Base-by-base conservation (phyloP, 306 rosid genomes). In the Castanea mollissima region DNA sequence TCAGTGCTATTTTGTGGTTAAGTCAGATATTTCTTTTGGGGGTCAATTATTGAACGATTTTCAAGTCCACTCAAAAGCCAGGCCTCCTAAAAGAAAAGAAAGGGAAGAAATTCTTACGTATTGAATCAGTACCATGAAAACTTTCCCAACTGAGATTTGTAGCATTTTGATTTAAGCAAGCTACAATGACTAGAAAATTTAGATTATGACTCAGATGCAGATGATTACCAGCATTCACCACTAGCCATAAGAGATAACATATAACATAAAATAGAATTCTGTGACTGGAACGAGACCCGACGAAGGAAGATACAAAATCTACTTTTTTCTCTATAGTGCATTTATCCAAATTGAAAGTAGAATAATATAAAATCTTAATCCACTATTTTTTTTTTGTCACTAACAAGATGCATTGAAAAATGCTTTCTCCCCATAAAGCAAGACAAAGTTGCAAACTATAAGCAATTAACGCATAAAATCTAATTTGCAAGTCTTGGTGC, bases 31-130 rank as follows among this genome's bases (percentile, higher is more conserved):
- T 81, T 73, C 65, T 74, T 80, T 80, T 57, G 41, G 18, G 77
- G 34, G 55, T 70, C 86, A 79, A 84, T 79, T 76, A 86, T 83
- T 86, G 69, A 69, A 79, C 80, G 46, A 57, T 81, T 73, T 57
- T 29, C 71, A 49, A 69, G 79, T 74, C 81, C 81, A 56, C 72
- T 67, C 69, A 44, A 72, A 79, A 62, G 58, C 76, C 55, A 73
- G 19, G 31, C n/a, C 16, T 51, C 73, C 18, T 76, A 60, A 31
- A 75, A 49, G 54, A 11, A 82, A 80, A 75, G 54, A 49, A 69
- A 68, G 59, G 44, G 31, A 74, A 60, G 13, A 69, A 68, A 56
- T 67, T 57, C 73, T 19, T 19, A 15, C 29, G 19, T 68, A n/a
- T 35, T 68, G 72, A 68, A 68, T 19, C 72, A 35, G 29, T 6